Base-by-base conservation (phyloP, 257 asterid species). In the Dorcoceras hygrometricum region DNA sequence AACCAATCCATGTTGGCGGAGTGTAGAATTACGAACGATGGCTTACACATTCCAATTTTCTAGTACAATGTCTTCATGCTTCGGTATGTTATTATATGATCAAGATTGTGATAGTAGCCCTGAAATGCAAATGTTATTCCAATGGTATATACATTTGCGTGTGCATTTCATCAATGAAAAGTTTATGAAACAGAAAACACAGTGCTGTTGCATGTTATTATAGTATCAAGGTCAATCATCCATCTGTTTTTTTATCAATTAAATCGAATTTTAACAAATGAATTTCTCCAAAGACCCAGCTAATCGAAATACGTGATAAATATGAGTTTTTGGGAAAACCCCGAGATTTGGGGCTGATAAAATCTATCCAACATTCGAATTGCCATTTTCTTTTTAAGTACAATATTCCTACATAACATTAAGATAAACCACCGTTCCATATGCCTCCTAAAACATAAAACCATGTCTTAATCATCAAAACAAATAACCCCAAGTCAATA, bases 31-130 rank as follows among this genome's bases (percentile, higher is more conserved):
- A 26, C 55, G 14, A 39, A 9, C 39, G 72, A 34, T 57, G 56
- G 34, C 57, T 71, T 26, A 55, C 70, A 63, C 48, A 39, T 51
- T 57, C 20, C 31, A 25, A 65, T 71, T 50, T 71, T 61, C 59
- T 36, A 53, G 58, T 60, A 36, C 28, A 48, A 23, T 54, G 60
- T 34, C 46, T 32, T 26, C 29, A 23, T 51, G n/a, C 5, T 57
- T 34, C 22, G 68, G 46, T 25, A 12, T 0, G 18, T 62, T 23
- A 48, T 53, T 39, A 12, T 11, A 11, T 39, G 50, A 39, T 12
- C 12, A 4, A 39, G 50, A 39, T 39, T 39, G 5, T 10, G n/a
- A 39, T 12, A 12, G 50, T 39, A 18, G 50, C n/a, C n/a, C n/a
- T 39, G 18, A 12, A 39, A 39, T 39, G 50, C 50, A 39, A 39